Evolutionary conservation across 2,329 filamentous ascomycete species (phyloP).

Genomic region (Xylaria sp.): DNA sequence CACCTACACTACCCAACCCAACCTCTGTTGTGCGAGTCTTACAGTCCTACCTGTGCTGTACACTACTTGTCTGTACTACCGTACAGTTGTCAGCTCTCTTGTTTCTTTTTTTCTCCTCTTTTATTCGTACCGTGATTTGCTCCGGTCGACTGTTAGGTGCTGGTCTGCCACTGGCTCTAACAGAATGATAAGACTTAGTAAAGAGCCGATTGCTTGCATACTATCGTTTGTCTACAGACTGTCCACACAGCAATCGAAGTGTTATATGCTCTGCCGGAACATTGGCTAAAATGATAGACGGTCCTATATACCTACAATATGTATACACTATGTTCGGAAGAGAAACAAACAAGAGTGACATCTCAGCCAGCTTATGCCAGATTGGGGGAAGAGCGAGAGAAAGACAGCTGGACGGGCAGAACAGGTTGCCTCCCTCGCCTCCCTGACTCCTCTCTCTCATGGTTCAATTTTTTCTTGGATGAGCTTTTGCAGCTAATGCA

Average conservation of each 20-base stretch:
- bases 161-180: neutral
- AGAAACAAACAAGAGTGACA: neutral
- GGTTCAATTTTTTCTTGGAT: conserved; percentile 26
- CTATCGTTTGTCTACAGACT: neutral
- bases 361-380: neutral
- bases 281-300: conserved; percentile 22
- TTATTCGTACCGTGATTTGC: neutral
- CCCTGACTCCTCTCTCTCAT: conserved; percentile 2
- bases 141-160: neutral
- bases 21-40: neutral
- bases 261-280: conserved; percentile 19
- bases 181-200: neutral
- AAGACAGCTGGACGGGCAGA: neutral
- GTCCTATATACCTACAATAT: neutral
- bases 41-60: neutral
- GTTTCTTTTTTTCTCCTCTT: conserved; percentile 1
- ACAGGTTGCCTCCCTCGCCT: conserved; percentile 29
- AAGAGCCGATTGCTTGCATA: neutral
- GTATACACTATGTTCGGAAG: neutral
- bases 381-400: neutral
- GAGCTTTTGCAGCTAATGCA: conserved; percentile 30
- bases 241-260: neutral
- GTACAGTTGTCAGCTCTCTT: conserved; percentile 18
- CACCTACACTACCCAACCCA: neutral
- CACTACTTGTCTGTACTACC: neutral